Base-by-base conservation (phyloP, 345 rosid species). In the Eucalyptus shirleyi region DNA sequence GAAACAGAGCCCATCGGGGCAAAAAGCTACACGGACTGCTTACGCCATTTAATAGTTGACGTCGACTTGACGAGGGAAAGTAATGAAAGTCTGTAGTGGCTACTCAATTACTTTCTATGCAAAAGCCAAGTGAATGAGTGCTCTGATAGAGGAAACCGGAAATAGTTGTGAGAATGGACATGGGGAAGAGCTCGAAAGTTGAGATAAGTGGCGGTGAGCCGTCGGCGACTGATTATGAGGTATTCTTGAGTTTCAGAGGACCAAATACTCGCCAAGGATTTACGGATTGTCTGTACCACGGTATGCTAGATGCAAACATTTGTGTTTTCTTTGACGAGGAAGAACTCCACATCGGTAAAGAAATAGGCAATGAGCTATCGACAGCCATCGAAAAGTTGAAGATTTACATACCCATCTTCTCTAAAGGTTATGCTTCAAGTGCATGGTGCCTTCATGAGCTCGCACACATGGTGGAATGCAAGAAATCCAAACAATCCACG, bases 151-250 rank as follows among this genome's bases (percentile, higher is more conserved):
- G n/a, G n/a, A n/a, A n/a, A 62, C 37, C 34, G 11, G 32, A 32
- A 8, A 4, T 30, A 67, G 23, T 67, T 4, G 40, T 4, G 23
- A 34, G 24, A 32, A 34, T 69, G 42, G 44, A 34, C 10, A 16
- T 34, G 44, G 42, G 24, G 5, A 69, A 69, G 13, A 2, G 44
- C 12, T 32, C 13, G 23, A 7, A 9, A 4, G 81, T 24, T 0
- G 13, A 1, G 9, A 4, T 3, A 1, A 14, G 26, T 1, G 44
- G 44, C 1, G 13, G 24, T 69, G 42, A 8, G 81, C 37, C 2
- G 13, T 32, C 4, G 11, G 44, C 3, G 4, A 69, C 3, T 69
- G 44, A 69, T 4, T 17, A 69, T 0, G 26, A 69, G 1, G 24
- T 34, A 7, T 69, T 69, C 13, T 3, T 34, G 44, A 69, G 1